Evolutionary conservation across 2,329 filamentous ascomycete genomes (phyloP).

Genomic region (Aspergillus alliaceus): DNA sequence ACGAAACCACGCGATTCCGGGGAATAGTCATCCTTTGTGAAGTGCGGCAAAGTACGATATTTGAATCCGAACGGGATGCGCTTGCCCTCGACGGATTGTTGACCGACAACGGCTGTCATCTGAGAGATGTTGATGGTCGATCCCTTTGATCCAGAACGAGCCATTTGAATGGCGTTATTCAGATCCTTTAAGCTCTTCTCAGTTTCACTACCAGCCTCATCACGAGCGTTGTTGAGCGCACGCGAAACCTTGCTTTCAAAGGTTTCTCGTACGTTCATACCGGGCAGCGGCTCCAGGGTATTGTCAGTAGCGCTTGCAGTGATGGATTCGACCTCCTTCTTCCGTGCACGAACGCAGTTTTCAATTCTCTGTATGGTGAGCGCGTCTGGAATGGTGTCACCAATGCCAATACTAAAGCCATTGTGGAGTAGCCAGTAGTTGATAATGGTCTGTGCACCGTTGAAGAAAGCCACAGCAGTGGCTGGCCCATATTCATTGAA

Average conservation of each 20-base stretch:
- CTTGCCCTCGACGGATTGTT: slow-evolving; percentile 97
- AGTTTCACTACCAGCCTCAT: slow-evolving; percentile 89
- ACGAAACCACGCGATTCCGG: slow-evolving; percentile 96
- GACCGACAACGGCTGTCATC: slow-evolving; percentile 96
- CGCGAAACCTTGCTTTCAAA: slow-evolving; percentile 97
- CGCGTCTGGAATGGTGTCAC: slow-evolving; percentile 92
- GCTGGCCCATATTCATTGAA: slow-evolving; percentile 91
- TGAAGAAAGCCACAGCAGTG: slow-evolving; percentile 91
- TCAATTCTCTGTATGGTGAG: slow-evolving; percentile 82
- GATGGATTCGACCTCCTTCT: slow-evolving; percentile 74
- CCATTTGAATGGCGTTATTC: slow-evolving; percentile 97
- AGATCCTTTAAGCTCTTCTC: slow-evolving; percentile 90
- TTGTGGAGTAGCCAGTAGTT: slow-evolving; percentile 97
- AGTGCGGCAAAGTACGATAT: slow-evolving; percentile 93
- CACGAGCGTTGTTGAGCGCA: slow-evolving; percentile 91
- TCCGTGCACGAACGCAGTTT: slow-evolving; percentile 75
- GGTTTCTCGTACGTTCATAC: slow-evolving; percentile 98
- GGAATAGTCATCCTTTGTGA: slow-evolving; percentile 99
- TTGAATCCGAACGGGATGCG: slow-evolving; percentile 99
- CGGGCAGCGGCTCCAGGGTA: slow-evolving; percentile 84
- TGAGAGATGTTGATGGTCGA: slow-evolving; percentile 99
- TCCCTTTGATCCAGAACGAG: slow-evolving; percentile 94
- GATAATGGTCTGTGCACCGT: slow-evolving; percentile 89
- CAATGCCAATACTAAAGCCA: slow-evolving; percentile 96
- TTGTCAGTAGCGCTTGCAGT: slow-evolving; percentile 80